These are phyloP conservation scores for Magnaporthales sp. DNA, from an alignment of 2,329 filamentous ascomycete species.

Conservation along the genomic window DNA sequence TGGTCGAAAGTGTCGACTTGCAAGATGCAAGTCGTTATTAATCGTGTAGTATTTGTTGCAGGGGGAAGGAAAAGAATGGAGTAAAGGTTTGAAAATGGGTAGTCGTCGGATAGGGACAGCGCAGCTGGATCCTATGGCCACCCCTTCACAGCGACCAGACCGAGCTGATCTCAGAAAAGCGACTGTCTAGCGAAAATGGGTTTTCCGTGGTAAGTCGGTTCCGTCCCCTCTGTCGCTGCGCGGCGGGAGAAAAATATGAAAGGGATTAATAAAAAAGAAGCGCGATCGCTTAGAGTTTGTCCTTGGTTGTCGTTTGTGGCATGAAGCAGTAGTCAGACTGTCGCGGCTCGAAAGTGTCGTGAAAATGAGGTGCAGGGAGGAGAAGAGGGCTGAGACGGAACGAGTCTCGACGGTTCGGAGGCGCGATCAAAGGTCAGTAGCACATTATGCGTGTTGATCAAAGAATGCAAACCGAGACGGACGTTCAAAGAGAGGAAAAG, in stretches of 20 bases:
- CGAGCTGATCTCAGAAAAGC: conserved; percentile 9
- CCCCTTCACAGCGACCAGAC: neutral
- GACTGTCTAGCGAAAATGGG: neutral
- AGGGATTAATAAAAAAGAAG: neutral
- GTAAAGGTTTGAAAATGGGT: neutral
- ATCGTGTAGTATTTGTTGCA: neutral
- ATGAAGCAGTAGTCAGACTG: neutral
- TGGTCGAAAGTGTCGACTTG: conserved; percentile 1
- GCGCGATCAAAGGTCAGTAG: neutral
- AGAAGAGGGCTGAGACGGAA: neutral
- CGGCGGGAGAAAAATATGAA: neutral
- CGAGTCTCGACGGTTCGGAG: neutral
- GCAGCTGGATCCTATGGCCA: conserved; percentile 38
- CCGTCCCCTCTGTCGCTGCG: neutral
- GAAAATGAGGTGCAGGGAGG: neutral
- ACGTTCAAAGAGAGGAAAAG: neutral
- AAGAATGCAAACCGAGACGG: neutral
- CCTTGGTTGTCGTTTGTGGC: neutral
- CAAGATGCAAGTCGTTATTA: neutral
- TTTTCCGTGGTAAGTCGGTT: neutral
- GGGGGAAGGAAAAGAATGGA: neutral
- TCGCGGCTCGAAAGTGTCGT: neutral
- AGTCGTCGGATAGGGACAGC: conserved; percentile 30
- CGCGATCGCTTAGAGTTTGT: neutral
- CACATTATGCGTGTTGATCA: neutral